Base-by-base conservation (phyloP, 2,329 filamentous ascomycete genomes). In the Pseudogymnoascus sp. region DNA sequence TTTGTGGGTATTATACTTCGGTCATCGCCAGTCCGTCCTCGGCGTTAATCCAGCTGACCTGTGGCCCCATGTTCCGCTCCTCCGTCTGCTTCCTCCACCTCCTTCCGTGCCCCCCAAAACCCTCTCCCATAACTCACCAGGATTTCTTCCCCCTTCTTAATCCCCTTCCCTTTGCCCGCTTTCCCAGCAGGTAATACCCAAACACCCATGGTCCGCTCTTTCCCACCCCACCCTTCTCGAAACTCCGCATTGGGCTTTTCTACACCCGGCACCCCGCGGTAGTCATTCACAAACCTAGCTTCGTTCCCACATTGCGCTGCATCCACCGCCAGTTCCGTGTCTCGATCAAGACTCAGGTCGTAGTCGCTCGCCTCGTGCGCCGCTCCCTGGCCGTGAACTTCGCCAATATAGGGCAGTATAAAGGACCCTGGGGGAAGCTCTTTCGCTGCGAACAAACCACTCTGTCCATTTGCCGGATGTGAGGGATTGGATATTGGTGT, bases 71-170 rank as follows among this genome's bases (percentile, higher is more conserved):
- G 13, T 18, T 40, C 35, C 9, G 13, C 59, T 62, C 67, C 65
- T 39, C 63, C 39, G 10, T 55, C 40, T 13, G 15, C 35, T 66
- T 59, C 67, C 13, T 67, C 68, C 25, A 69, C 74, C 62, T 72
- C 74, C 67, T 73, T 79, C 72, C 75, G 78, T 70, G 76, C 77
- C 18, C 76, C 75, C 84, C 85, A 88, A 65, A 88, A 87, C 0
- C 86, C 86, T 71, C 85, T 87, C 5, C 85, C 86, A 68, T 88
- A 87, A 66, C 82, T 87, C 10, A 88, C 82, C 60, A 87, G 69
- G 60, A 88, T 82, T 76, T 88, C 86, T 64, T 85, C 79, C 1
- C 85, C 84, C 72, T 82, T 85, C 58, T 70, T 78, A 29, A 87
- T 79, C 0, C 79, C 74, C 61, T 66, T 65, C 64, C 69, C 63